Evolutionary conservation across 2,329 filamentous ascomycete species (phyloP).

Genomic region (Alternaria conjuncta): DNA sequence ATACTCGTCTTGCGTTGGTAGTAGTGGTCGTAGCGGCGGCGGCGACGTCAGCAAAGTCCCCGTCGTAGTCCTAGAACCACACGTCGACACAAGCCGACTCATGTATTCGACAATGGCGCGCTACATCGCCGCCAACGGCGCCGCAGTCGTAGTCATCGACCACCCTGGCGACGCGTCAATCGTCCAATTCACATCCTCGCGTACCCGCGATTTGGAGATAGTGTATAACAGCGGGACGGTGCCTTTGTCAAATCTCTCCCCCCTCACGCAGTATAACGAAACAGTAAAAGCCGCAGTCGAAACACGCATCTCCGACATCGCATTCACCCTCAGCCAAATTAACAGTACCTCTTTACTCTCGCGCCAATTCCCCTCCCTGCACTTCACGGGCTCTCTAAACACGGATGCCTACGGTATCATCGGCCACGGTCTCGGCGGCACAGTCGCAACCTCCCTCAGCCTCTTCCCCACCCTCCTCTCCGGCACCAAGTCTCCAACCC

Average conservation of each 20-base stretch:
- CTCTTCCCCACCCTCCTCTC: slow-evolving; percentile 5
- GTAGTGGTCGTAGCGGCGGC: neutral
- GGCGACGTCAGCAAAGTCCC: slow-evolving; percentile 18
- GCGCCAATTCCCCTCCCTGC: slow-evolving; percentile 16
- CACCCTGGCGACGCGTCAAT: slow-evolving; percentile 56
- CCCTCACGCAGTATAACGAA: slow-evolving; percentile 22
- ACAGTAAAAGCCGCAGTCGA: slow-evolving; percentile 19
- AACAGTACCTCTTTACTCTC: neutral
- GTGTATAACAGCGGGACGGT: slow-evolving; percentile 33
- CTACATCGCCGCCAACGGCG: slow-evolving; percentile 56
- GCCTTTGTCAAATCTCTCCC: slow-evolving; percentile 19
- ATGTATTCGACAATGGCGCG: slow-evolving; percentile 55
- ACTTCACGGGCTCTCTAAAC: slow-evolving; percentile 15
- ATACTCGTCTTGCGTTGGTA: slow-evolving; percentile 25
- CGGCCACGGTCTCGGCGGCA: slow-evolving; percentile 41
- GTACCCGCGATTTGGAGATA: slow-evolving; percentile 13
- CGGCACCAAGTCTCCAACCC: too few relatives aligned
- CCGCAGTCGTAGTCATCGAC: slow-evolving; percentile 57
- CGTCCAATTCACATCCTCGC: slow-evolving; percentile 49
- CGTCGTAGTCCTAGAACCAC: slow-evolving; percentile 55
- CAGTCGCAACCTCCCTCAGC: slow-evolving; percentile 24
- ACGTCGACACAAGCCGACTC: slow-evolving; percentile 52
- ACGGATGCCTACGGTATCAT: slow-evolving; percentile 19
- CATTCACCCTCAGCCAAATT: slow-evolving; percentile 24
- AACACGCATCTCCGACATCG: slow-evolving; percentile 25